Conservation (phyloP, 2,329 filamentous ascomycete genomes). For the Ophiosphaerella narmari region DNA sequence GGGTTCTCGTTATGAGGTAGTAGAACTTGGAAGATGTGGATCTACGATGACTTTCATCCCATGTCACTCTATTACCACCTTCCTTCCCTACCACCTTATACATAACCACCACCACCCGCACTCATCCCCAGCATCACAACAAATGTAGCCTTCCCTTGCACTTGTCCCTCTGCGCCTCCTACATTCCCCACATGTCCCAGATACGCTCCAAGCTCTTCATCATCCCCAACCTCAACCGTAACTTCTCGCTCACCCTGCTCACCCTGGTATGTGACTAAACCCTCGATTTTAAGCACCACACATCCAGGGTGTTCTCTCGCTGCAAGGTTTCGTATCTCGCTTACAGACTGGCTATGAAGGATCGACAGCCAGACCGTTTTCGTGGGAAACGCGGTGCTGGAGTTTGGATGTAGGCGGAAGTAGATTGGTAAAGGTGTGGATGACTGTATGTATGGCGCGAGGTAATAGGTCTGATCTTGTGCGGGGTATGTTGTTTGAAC, state of each 20-base stretch:
- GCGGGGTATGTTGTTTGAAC: conserved; percentile 11
- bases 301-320: conserved; percentile 65
- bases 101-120: neutral
- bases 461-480: conserved; percentile 15
- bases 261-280: conserved; percentile 59
- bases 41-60: too few relatives aligned
- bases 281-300: conserved; percentile 65
- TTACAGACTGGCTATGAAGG: conserved; percentile 61
- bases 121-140: conserved; percentile 41
- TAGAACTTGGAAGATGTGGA: too few relatives aligned
- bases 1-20: too few relatives aligned
- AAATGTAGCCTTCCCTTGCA: conserved; percentile 60
- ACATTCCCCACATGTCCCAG: conserved; percentile 60
- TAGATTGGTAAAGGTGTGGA: conserved; percentile 62
- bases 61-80: too few relatives aligned
- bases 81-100: too few relatives aligned
- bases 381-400: conserved; percentile 55
- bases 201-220: conserved; percentile 74
- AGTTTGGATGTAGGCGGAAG: conserved; percentile 71
- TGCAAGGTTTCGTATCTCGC: conserved; percentile 67
- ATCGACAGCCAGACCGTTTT: conserved; percentile 69
- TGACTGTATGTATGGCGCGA: neutral
- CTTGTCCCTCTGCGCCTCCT: conserved; percentile 28
- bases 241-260: conserved; percentile 63
- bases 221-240: conserved; percentile 67